Evolutionary conservation across 2,329 filamentous ascomycete species (phyloP).

Genomic region (Colletotrichum cordylinicola): DNA sequence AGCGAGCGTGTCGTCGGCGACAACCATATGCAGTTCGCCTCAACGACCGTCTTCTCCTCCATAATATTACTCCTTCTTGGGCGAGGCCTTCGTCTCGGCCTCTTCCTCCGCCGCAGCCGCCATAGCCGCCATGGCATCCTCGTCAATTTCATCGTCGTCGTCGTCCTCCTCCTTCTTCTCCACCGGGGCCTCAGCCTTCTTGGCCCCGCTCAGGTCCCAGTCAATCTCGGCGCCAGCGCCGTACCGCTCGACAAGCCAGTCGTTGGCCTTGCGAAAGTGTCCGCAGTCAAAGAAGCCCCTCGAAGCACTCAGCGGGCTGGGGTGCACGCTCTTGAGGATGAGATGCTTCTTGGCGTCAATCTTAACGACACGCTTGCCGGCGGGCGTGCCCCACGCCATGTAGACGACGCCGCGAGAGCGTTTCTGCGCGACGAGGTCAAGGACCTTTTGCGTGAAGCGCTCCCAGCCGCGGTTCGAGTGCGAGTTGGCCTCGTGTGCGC

Average conservation of each 20-base stretch:
- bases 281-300: conserved; percentile 84
- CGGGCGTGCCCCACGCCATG: conserved; percentile 89
- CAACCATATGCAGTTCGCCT: background rate
- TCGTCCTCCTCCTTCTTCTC: conserved; percentile 21
- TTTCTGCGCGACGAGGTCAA: conserved; percentile 83
- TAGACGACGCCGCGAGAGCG: conserved; percentile 87
- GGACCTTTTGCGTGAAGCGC: conserved; percentile 86
- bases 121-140: conserved; percentile 7
- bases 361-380: conserved; percentile 77
- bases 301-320: conserved; percentile 86
- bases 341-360: conserved; percentile 78
- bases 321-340: conserved; percentile 87
- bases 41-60: conserved; percentile 14
- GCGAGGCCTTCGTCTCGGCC: conserved; percentile 18
- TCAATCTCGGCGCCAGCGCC: conserved; percentile 83
- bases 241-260: conserved; percentile 82
- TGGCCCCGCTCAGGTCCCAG: conserved; percentile 67
- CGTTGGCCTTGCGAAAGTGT: conserved; percentile 83
- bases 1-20: background rate
- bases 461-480: conserved; percentile 93
- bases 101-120: conserved; percentile 17
- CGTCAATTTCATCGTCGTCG: background rate
- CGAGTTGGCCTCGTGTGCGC: conserved; percentile 84
- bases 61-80: conserved; percentile 17
- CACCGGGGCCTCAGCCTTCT: conserved; percentile 10